Evolutionary conservation across 78 protist genomes (phyloP).

Genomic region (Anaeramoeba flamelloides): DNA sequence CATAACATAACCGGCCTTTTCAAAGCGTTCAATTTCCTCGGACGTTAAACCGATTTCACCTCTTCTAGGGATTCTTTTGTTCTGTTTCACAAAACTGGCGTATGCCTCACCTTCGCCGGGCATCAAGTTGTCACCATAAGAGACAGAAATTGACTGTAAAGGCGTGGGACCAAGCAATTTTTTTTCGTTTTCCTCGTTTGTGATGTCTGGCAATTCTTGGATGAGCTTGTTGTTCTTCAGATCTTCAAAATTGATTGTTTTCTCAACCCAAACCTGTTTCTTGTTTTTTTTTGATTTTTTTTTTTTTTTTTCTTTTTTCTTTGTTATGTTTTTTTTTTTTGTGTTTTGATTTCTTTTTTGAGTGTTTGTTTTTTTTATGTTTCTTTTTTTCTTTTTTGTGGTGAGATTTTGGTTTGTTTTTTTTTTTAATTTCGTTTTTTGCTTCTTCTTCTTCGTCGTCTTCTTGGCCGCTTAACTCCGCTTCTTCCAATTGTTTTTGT

Average conservation of each 20-base stretch:
- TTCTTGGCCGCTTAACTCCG: neutral
- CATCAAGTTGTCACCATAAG: conserved; percentile 34
- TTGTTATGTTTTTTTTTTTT: neutral
- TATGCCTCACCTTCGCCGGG: conserved; percentile 76
- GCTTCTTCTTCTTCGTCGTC: neutral
- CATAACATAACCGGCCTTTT: conserved; percentile 74
- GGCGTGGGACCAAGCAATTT: neutral
- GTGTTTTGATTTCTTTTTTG: neutral
- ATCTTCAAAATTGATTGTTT: neutral
- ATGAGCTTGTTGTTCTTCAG: neutral
- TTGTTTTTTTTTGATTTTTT: neutral
- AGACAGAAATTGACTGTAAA: neutral
- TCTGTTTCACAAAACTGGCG: conserved; percentile 49
- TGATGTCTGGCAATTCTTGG: neutral
- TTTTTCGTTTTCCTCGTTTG: neutral
- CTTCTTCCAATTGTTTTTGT: neutral
- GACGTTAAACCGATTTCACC: conserved; percentile 73
- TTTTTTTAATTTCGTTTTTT: neutral
- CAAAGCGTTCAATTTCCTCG: conserved; percentile 54
- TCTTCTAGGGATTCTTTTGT: conserved; percentile 80
- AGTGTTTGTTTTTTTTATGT: neutral
- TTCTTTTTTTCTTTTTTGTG: neutral
- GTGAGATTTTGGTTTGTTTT: neutral
- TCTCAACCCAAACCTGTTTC: neutral
- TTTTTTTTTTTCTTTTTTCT: neutral